A percentile compares a stretch with the other conserved stretches of the same genome.
Evolutionary conservation across 495 filamentous ascomycete species (phyloP).

Genomic region (Jackrogersella multiformis): DNA sequence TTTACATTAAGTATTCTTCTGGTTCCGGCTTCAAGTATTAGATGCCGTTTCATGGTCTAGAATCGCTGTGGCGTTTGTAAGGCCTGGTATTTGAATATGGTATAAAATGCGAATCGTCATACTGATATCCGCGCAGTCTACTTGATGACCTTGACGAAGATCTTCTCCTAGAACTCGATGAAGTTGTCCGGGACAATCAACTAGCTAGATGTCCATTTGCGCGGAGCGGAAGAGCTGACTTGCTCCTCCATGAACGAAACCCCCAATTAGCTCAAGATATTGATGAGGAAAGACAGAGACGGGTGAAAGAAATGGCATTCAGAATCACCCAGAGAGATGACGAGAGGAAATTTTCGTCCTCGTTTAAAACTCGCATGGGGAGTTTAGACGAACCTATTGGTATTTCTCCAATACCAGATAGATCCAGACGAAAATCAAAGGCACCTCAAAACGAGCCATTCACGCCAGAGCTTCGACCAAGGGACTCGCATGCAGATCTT

Average conservation of each 20-base stretch:
- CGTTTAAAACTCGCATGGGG: slow-evolving; percentile 57
- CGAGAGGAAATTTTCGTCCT: slow-evolving; percentile 62
- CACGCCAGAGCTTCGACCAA: slow-evolving; percentile 70
- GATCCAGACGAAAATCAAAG: slow-evolving; percentile 58
- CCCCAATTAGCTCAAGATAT: slow-evolving; percentile 65
- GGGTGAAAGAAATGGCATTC: slow-evolving; percentile 64
- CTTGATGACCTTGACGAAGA: slow-evolving; percentile 89
- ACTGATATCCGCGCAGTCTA: slow-evolving; percentile 48
- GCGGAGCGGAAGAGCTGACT: slow-evolving; percentile 75
- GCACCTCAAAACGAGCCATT: slow-evolving; percentile 57
- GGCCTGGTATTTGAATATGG: not conserved
- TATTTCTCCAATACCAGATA: slow-evolving; percentile 64
- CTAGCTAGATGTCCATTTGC: slow-evolving; percentile 76
- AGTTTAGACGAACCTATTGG: slow-evolving; percentile 64
- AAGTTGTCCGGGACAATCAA: slow-evolving; percentile 83
- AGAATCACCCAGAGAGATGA: slow-evolving; percentile 66
- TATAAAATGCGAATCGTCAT: not conserved
- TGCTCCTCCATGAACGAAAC: slow-evolving; percentile 74
- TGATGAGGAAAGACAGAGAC: slow-evolving; percentile 58
- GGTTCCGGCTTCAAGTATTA: not conserved
- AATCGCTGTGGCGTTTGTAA: not conserved
- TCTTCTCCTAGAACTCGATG: slow-evolving; percentile 78
- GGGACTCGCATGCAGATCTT: slow-evolving; percentile 73
- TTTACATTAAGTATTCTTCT: not conserved
- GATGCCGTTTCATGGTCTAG: not conserved